Base-by-base conservation (phyloP, 208 protist genomes). In the Trypanosoma avium region DNA sequence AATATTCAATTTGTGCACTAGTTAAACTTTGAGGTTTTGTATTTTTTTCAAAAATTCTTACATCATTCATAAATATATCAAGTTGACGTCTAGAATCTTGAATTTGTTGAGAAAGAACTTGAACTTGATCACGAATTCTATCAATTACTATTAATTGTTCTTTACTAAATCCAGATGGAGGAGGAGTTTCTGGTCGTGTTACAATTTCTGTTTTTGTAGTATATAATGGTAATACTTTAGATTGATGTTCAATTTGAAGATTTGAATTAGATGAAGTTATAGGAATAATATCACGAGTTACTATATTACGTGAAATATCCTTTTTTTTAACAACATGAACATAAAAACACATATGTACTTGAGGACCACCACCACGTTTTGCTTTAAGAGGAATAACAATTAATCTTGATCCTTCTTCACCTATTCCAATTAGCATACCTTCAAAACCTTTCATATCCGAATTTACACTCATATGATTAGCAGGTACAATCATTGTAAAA, bases 371-470 rank as follows among this genome's bases (percentile, higher is more conserved):
- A 7, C 80, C 79, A 42, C 77, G 75, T 52, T 80, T 81, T 15
- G 73, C 70, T 19, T 52, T 63, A 7, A 60, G 42, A 10, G 84
- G 88, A 10, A 94, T 67, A 10, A 94, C 75, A 35, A 84, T 61
- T 21, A 87, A 59, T n/a, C 84, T 76, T 52, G 77, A 69, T 12
- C 75, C 76, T 19, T 73, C 75, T 75, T 88, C 77, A 19, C 68
- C 59, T 82, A 88, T 91, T 46, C 82, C 88, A 19, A 90, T 70
- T 12, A 86, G 29, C 75, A 89, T 81, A 10, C 84, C 82, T 67
- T 94, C 88, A 79, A 94, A 94, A 0, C 84, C 84, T 47, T 84
- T 86, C 84, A 89, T 90, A 8, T 60, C 49, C 1, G 80, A 12
- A 0, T 67, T 76, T 21, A 91, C 77, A 61, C 70, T 75, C 30